phyloP scores from a whole-genome alignment of 2,329 filamentous ascomycete genomes.

The Xylaria arbuscula region DNA sequence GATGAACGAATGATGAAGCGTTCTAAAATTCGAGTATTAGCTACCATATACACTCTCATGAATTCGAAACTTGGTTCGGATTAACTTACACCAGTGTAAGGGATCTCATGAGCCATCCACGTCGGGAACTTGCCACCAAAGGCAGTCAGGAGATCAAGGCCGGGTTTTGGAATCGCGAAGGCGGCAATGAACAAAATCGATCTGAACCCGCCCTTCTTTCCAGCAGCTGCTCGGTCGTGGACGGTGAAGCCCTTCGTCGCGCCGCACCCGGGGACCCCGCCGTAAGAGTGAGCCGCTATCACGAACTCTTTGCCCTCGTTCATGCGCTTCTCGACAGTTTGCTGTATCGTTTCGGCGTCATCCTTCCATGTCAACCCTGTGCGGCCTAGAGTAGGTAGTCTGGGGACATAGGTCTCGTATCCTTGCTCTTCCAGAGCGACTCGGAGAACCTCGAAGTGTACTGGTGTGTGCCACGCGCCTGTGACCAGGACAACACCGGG shows the following conservation, averaged over 20 bases:
- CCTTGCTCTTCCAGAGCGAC: conserved; percentile 30
- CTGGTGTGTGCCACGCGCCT: conserved; percentile 28
- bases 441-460: conserved; percentile 28
- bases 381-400: conserved; percentile 26
- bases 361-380: conserved; percentile 34
- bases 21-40: conserved; percentile 17
- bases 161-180: conserved; percentile 27
- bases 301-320: conserved; percentile 33
- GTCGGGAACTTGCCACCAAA: conserved; percentile 30
- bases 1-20: conserved; percentile 29
- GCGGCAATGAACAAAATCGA: conserved; percentile 34
- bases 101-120: conserved; percentile 25
- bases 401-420: conserved; percentile 31
- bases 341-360: conserved; percentile 24
- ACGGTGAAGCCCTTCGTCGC: conserved; percentile 30
- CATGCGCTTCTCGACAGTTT: conserved; percentile 31
- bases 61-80: not conserved
- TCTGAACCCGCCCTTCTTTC: conserved; percentile 33
- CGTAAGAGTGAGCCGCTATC: conserved; percentile 33
- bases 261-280: conserved; percentile 27
- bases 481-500: conserved; percentile 32
- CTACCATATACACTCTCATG: not conserved
- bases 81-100: conserved; percentile 23
- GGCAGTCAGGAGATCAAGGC: conserved; percentile 27
- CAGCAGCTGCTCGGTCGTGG: conserved; percentile 23